Evolutionary conservation across 2,329 filamentous ascomycete species (phyloP), one percentile per base, ranked within the genome.

Genomic region (Daldinia sp.): DNA sequence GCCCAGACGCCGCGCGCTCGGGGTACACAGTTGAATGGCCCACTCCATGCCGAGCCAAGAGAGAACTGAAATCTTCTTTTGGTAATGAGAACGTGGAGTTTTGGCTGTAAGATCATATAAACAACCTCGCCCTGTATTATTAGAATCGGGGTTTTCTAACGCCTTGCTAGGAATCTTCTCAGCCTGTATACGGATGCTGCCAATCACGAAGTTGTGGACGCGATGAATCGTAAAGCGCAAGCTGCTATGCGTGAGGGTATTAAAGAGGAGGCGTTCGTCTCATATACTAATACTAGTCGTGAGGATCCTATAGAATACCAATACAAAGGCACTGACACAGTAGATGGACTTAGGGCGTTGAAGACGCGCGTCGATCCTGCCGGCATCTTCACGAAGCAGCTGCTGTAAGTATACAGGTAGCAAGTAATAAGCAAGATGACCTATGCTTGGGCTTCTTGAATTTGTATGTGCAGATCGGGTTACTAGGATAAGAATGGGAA

Each of bases 321-420:
- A 5, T 74, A 60, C 48, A 60, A 63, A 61, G 73, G 63, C 58
- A 67, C 20, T 2, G 56, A 53, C 12, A 69, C 54, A 46, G 33
- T 76, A 13, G 62, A 69, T n/a, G 76, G 69, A 33, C 57, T 78
- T 13, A 68, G 65, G 20, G 63, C 51, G 0, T 48, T 78, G 56
- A 78, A 78, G 67, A 74, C 54, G 41, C 66, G 65, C 48, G 75
- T 73, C 72, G 76, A 78, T 60, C 72, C 75, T 4, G 59, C 60
- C 9, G 74, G 73, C 0, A 65, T 74, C 9, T 77, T 77, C 39
- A 66, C 68, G 6, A 35, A 15, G 37, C 26, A 62, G 23, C 33
- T 66, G 10, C 48, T 64, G 20, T 37, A 37, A 42, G 44, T 28
- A 23, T 12, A 18, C 3, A 50, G 20, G 23, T 42, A 42, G 3